A percentile compares a stretch with the other conserved stretches of the same genome.
Evolutionary conservation across 2,329 filamentous ascomycete genomes (phyloP).

Genomic region (Remersonia thermophila): DNA sequence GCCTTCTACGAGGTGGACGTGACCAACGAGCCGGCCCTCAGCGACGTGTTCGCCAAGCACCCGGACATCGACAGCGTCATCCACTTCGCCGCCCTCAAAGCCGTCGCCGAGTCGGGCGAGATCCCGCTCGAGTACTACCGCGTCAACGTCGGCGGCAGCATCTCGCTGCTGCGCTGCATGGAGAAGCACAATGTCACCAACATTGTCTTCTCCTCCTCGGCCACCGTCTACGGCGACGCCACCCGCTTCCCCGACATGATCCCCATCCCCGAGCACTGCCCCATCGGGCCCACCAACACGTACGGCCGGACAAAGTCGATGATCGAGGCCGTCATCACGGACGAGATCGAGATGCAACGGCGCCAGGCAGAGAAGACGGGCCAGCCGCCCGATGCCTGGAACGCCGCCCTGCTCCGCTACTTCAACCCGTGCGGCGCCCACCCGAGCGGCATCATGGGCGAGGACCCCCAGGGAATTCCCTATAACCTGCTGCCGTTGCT

Average conservation of each 20-base stretch:
- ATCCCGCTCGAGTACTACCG: constrained; percentile 96
- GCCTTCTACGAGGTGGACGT: constrained; percentile 78
- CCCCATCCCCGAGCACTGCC: constrained; percentile 93
- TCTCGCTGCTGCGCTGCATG: constrained; percentile 80
- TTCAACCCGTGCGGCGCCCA: constrained; percentile 96
- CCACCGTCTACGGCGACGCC: constrained; percentile 95
- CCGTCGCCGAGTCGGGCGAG: constrained; percentile 88
- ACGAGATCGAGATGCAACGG: constrained; percentile 78
- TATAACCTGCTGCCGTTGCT: constrained; percentile 92
- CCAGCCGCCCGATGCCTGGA: constrained; percentile 71
- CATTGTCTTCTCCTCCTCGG: constrained; percentile 97
- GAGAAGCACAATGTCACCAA: constrained; percentile 81
- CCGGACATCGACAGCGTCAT: constrained; percentile 96
- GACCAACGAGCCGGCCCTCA: constrained; percentile 70
- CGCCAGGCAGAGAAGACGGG: constrained; percentile 70
- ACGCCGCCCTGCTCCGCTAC: constrained; percentile 84
- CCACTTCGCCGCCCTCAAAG: constrained; percentile 97
- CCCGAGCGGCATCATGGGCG: constrained; percentile 92
- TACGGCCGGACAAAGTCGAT: constrained; percentile 95
- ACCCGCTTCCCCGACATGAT: constrained; percentile 97
- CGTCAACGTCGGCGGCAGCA: constrained; percentile 88
- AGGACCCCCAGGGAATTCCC: constrained; percentile 89
- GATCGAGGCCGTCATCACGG: constrained; percentile 84
- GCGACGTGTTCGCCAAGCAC: constrained; percentile 78
- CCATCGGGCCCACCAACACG: constrained; percentile 90